Conservation (phyloP, 1,284 basidiomycete species). For the Mycosarcoma mackinlayi region DNA sequence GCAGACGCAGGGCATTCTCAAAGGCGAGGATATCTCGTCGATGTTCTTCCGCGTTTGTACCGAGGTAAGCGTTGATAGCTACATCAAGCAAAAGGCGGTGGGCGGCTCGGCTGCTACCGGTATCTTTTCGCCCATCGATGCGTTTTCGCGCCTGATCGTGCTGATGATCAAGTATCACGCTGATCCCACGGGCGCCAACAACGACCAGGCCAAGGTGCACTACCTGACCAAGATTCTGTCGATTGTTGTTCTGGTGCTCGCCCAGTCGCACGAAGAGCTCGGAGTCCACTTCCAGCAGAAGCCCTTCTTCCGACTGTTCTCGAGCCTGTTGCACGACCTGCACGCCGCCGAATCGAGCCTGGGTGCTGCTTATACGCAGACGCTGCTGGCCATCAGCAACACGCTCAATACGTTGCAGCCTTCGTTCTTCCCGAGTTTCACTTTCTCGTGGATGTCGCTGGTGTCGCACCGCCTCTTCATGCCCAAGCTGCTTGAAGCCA, state of each 20-base stretch:
- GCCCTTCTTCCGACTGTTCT: slow-evolving; percentile 98
- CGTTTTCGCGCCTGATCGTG: slow-evolving; percentile 92
- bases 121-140: slow-evolving; percentile 89
- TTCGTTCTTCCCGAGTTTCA: slow-evolving; percentile 95
- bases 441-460: slow-evolving; percentile 97
- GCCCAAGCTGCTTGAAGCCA: slow-evolving; percentile 88
- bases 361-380: slow-evolving; percentile 84
- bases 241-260: slow-evolving; percentile 94
- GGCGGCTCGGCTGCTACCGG: slow-evolving; percentile 79
- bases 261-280: slow-evolving; percentile 93
- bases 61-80: slow-evolving; percentile 91
- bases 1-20: slow-evolving; percentile 94
- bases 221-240: slow-evolving; percentile 98
- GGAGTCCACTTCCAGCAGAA: slow-evolving; percentile 92
- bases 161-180: slow-evolving; percentile 99
- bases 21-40: slow-evolving; percentile 93
- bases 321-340: slow-evolving; percentile 91
- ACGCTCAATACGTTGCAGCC: slow-evolving; percentile 96
- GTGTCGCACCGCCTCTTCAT: slow-evolving; percentile 97
- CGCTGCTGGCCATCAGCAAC: slow-evolving; percentile 88
- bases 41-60: slow-evolving; percentile 99
- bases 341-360: slow-evolving; percentile 84
- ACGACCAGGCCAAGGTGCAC: slow-evolving; percentile 92
- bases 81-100: slow-evolving; percentile 83
- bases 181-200: slow-evolving; percentile 84